phyloP scores from a whole-genome alignment of 192 early-diverging fungal genomes.

The Coemansia aciculifera region DNA sequence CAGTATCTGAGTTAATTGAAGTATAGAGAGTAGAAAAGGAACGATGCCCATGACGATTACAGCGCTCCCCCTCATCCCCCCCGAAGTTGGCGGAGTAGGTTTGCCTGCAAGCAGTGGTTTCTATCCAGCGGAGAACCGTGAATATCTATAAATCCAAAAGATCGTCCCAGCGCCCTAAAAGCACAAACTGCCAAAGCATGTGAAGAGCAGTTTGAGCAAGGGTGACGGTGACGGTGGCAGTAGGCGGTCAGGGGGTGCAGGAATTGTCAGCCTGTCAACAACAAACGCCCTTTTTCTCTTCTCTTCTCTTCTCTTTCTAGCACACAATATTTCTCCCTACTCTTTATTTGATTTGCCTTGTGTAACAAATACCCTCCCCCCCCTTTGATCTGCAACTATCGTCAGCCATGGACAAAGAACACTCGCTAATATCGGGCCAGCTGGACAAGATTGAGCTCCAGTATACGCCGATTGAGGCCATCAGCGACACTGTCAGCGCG shows the following conservation, averaged over 20 bases:
- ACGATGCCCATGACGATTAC: not conserved
- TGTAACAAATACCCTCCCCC: not conserved
- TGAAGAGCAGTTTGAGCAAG: slow-evolving; percentile 1
- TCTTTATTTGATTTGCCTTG: not conserved
- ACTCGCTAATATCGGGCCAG: slow-evolving; percentile 27
- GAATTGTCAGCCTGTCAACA: not conserved
- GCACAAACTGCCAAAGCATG: not conserved
- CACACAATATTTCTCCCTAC: not conserved
- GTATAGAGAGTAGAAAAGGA: not conserved
- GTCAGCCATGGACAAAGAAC: slow-evolving; percentile 32
- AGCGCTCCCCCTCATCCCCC: not conserved
- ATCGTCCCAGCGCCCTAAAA: not conserved
- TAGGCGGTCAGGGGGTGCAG: not conserved
- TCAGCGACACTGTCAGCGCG: slow-evolving; percentile 42
- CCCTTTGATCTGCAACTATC: not conserved
- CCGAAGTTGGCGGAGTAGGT: not conserved
- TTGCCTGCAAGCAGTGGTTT: not conserved
- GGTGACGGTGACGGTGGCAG: not conserved
- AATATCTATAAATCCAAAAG: not conserved
- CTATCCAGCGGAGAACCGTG: too few species aligned
- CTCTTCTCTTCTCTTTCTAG: not conserved
- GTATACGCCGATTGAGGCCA: slow-evolving; percentile 51
- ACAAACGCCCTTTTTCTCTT: not conserved
- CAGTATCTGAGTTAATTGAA: not conserved
- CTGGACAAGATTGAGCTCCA: slow-evolving; percentile 27